phyloP scores from a whole-genome alignment of 1,284 basidiomycete genomes.

The Cutaneotrichosporon sp. region DNA sequence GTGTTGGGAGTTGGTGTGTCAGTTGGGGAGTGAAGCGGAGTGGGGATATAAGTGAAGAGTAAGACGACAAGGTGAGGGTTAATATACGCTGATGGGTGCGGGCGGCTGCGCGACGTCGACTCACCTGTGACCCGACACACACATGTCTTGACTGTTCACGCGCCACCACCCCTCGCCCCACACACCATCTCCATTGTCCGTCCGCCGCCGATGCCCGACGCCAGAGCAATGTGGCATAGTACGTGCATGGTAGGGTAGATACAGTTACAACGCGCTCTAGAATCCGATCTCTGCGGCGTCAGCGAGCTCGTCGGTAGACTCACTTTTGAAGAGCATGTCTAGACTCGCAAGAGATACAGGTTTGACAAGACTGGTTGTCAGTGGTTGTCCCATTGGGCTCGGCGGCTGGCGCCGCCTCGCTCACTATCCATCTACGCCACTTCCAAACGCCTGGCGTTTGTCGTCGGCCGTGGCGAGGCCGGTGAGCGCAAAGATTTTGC shows the following conservation, averaged over 20 bases:
- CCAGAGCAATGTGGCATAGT: background rate
- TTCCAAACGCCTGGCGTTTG: constrained; percentile 84
- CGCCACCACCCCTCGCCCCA: too few species aligned
- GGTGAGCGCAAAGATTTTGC: constrained; percentile 83
- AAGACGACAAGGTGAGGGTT: too few species aligned
- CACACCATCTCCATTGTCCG: too few species aligned
- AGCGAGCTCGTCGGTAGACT: constrained; percentile 13
- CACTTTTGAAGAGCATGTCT: constrained; percentile 74
- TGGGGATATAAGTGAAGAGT: too few species aligned
- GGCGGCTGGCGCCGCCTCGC: constrained; percentile 41
- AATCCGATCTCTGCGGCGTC: constrained; percentile 32
- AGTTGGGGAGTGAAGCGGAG: too few species aligned
- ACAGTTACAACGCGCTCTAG: constrained; percentile 3
- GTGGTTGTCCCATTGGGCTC: background rate
- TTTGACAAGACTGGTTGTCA: constrained; percentile 70
- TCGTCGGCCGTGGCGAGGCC: constrained; percentile 91
- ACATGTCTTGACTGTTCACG: too few species aligned
- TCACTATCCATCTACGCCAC: constrained; percentile 92
- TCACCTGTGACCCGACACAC: too few species aligned
- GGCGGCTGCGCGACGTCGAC: too few species aligned
- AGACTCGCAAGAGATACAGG: constrained; percentile 89
- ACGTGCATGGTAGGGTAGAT: background rate
- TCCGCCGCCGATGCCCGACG: too few species aligned
- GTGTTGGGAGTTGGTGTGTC: too few species aligned
- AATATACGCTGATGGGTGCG: too few species aligned